Conservation (phyloP, 305 asterid species). For the Ajuga reptans region DNA sequence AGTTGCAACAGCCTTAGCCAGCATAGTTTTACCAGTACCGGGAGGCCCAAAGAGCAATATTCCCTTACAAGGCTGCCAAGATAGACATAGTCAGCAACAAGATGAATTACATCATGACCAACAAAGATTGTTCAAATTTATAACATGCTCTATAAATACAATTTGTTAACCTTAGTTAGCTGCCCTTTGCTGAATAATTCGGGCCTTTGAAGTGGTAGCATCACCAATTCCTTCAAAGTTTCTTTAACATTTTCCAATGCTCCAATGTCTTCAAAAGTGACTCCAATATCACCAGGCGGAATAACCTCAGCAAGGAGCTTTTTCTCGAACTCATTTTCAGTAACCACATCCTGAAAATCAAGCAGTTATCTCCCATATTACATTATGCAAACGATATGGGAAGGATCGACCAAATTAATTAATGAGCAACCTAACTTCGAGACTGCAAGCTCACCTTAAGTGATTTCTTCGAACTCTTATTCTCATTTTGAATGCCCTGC, state of each 20-base stretch:
- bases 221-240: slow-evolving; percentile 82
- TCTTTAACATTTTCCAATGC: slow-evolving; percentile 87
- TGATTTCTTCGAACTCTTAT: slow-evolving; percentile 65
- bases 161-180: slow-evolving; percentile 55
- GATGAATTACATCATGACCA: neutral
- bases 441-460: slow-evolving; percentile 43
- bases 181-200: slow-evolving; percentile 84
- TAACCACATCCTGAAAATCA: slow-evolving; percentile 66
- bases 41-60: slow-evolving; percentile 94
- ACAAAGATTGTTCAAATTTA: slow-evolving; percentile 9
- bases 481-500: slow-evolving; percentile 64
- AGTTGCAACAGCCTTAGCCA: slow-evolving; percentile 93
- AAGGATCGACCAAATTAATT: slow-evolving; percentile 3
- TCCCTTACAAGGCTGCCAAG: slow-evolving; percentile 83
- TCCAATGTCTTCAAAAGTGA: slow-evolving; percentile 82
- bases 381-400: slow-evolving; percentile 8
- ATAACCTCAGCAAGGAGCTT: slow-evolving; percentile 80
- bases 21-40: slow-evolving; percentile 94
- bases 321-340: slow-evolving; percentile 87
- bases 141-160: neutral
- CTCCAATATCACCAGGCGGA: slow-evolving; percentile 87
- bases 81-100: slow-evolving; percentile 21
- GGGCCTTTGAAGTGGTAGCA: slow-evolving; percentile 91
- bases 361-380: neutral
- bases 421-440: slow-evolving; percentile 6